A percentile compares a stretch with the other conserved stretches of the same genome.
Evolutionary conservation across 176 grass and related monocot species (phyloP).

Genomic region (Zea luxurians): DNA sequence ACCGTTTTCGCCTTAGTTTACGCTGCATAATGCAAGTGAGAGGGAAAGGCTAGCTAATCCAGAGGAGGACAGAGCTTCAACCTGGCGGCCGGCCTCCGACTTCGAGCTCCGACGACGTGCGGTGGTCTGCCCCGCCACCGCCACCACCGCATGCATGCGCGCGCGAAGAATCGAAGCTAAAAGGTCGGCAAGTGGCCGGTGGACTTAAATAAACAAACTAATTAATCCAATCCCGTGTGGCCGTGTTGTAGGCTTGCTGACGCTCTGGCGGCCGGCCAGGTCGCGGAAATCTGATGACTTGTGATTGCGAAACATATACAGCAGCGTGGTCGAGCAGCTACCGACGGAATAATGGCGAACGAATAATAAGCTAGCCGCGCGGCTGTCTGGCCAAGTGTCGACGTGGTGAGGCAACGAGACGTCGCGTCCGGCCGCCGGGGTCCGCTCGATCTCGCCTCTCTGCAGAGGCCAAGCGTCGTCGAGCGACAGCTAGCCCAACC

Average conservation of each 20-base stretch:
- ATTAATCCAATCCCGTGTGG: no score
- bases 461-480: constrained; percentile 28
- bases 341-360: not conserved
- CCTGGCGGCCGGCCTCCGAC: no score
- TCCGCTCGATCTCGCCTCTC: not conserved
- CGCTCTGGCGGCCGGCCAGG: no score
- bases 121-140: no score
- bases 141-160: not conserved
- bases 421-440: constrained; percentile 36
- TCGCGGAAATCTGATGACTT: no score
- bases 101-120: no score
- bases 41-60: no score
- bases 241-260: no score
- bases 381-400: constrained; percentile 2
- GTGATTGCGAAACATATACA: no score
- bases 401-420: constrained; percentile 2
- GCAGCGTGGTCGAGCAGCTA: constrained; percentile 20
- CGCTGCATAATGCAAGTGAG: constrained; percentile 32
- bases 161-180: not conserved
- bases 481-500: not conserved
- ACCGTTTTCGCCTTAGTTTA: not conserved
- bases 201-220: not conserved
- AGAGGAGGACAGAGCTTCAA: no score
- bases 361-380: no score
- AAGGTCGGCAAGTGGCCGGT: not conserved